Conservation (phyloP, 192 early-diverging fungal genomes). For the Coemansia reversa region DNA sequence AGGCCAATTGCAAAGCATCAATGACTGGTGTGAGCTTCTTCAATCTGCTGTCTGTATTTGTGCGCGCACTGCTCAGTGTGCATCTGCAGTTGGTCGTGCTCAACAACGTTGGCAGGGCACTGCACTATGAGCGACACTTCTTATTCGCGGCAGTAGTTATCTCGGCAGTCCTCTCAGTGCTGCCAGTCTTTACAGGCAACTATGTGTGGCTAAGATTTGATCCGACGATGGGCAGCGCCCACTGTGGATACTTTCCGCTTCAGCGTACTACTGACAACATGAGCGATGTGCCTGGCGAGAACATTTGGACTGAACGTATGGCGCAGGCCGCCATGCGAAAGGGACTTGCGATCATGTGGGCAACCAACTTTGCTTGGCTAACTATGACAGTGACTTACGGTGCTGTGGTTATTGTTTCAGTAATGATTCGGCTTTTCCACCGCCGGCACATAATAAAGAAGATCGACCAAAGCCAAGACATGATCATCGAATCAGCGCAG, state of each 20-base stretch:
- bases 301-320: slow-evolving; percentile 23
- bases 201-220: slow-evolving; percentile 44
- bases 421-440: slow-evolving; percentile 41
- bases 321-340: slow-evolving; percentile 34
- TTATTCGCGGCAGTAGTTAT: slow-evolving; percentile 18
- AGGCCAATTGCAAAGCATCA: slow-evolving; percentile 44
- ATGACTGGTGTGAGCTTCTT: slow-evolving; percentile 48
- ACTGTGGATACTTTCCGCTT: slow-evolving; percentile 43
- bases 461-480: slow-evolving; percentile 15
- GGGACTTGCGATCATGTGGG: slow-evolving; percentile 46
- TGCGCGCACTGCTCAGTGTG: slow-evolving; percentile 43
- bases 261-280: slow-evolving; percentile 21
- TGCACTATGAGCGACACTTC: slow-evolving; percentile 44
- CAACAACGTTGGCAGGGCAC: slow-evolving; percentile 26
- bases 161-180: slow-evolving; percentile 25
- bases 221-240: slow-evolving; percentile 37
- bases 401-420: slow-evolving; percentile 37
- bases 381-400: slow-evolving; percentile 49
- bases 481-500: slow-evolving; percentile 23
- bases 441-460: slow-evolving; percentile 21
- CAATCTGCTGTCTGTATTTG: slow-evolving; percentile 46
- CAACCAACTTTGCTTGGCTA: slow-evolving; percentile 49
- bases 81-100: slow-evolving; percentile 47
- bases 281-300: background rate
- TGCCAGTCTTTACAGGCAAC: slow-evolving; percentile 40